Evolutionary conservation across 2,329 filamentous ascomycete genomes (phyloP), one percentile per base, ranked within the genome.

Genomic region (Penicillium sp.): DNA sequence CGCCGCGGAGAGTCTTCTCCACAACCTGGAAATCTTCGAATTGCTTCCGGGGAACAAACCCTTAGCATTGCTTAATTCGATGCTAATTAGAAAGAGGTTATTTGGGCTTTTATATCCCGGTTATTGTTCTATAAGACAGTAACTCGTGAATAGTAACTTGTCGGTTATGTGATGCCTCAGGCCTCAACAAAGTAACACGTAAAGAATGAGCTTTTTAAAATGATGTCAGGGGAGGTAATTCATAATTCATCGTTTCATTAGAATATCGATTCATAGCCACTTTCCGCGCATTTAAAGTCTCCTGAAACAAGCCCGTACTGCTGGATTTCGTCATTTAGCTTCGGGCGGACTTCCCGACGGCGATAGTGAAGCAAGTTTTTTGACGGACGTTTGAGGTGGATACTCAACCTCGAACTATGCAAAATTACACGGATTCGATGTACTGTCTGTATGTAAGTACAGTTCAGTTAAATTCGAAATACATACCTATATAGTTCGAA

Each of bases 1-100:
- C 50, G 57, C 53, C 50, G 57, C 53, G 59, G 57, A 58, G 59
- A 46, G 43, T 47, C 39, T 47, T 53, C 61, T 57, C 58, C 53
- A 58, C 49, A 20, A n/a, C 16, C 20, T 40, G 31, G 22, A 9
- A 38, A 22, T 20, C 20, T 38, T 38, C 16, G 16, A 38, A 13
- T 38, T 38, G 31, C 5, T 35, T 16, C 31, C 13, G 31, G 31
- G 31, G n/a, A 35, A 35, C 9, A n/a, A 27, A 8, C 31, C n/a
- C 31, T 35, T 35, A 16, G 5, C 2, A 18, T 16, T 35, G 3
- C n/a, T 35, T n/a, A 18, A 35, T 16, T 10, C 6, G 16, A 7
- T 2, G 31, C 8, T 35, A 8, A 35, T n/a, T 5, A n/a, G 14
- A 10, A n/a, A 16, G 7, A 18, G 4, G 18, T 5, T 11, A 8